Base-by-base conservation (phyloP, 1,284 basidiomycete genomes). In the Pterulicium gracile region DNA sequence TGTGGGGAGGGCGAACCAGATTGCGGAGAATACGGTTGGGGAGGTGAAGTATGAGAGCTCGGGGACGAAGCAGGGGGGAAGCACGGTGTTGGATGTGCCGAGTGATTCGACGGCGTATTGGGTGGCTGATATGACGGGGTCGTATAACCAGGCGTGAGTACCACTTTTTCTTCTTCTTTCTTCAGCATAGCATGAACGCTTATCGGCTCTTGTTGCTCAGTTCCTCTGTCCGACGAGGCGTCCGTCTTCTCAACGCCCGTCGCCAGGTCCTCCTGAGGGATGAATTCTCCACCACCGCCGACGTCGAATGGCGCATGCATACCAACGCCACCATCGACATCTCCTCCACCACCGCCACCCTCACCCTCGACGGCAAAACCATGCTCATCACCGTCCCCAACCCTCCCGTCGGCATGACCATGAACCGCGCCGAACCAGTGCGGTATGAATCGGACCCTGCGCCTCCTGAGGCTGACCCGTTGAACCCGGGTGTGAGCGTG, bases 261-360 rank as follows among this genome's bases (percentile, higher is more conserved):
- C 79, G 75, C 53, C 96, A 98, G 66, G 79, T 98, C n/a, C 78
- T 99, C 4, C 62, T 94, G 35, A 91, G 91, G 62, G 90, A 93
- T 63, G 91, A 95, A 57, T 79, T 94, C 58, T 71, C 65, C 17
- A 68, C 79, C 2, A 63, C 70, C 20, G 67, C 63, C 18, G 57
- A 71, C 20, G 67, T 94, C 47, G 75, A 85, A 72, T 98, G 95
- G 95, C 80, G 93, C 43, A 89, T 93, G 72, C 94, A 99, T 65
- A 98, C 96, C 51, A 98, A 95, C 58, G 86, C 81, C 34, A 81
- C 80, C 3, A 64, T 81, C 19, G 59, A 66, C 27, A n/a, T 17
- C 14, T 10, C 7, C 18, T 7, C 10, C 17, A 14, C 7, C 13
- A 41, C 39, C 17, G 17, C 17, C 10, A 10, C 39, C 17, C 47